Base-by-base conservation (phyloP, 306 rosid species). In the Cercis canadensis region DNA sequence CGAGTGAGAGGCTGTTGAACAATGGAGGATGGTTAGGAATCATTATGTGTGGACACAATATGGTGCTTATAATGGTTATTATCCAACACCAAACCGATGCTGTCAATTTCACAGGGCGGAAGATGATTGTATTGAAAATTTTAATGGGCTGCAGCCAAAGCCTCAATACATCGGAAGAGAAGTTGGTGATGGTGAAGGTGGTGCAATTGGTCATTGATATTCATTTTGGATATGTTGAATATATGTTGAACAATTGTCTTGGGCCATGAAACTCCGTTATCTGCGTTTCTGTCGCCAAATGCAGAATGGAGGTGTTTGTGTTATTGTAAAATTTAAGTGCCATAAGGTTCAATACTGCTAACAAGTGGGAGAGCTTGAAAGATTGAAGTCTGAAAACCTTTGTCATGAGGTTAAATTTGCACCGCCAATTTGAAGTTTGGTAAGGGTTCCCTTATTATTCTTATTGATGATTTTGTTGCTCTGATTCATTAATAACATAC, bases 131-230 rank as follows among this genome's bases (percentile, higher is more conserved):
- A 83, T 84, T 36, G 92, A 88, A 82, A 87, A 88, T 80, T 71
- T 96, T 51, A 88, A 85, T 2, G 86, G 90, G 8, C 74, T 76
- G 70, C 81, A 71, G 65, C 67, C 85, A 21, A 90, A 90, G 72
- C 89, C 90, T 49, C 96, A 84, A 72, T 88, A 83, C 73, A 69
- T 90, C 65, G 74, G 89, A 44, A 80, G 88, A 78, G 88, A 92
- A 88, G 88, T 90, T 64, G 88, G 94, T 41, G 97, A 96, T 65
- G 92, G 93, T 43, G 92, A 85, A 75, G 88, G 85, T 33, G 91
- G 91, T 71, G 58, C 92, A 34, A 90, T 87, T 33, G 80, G 90
- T 74, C 87, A 82, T 59, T 92, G 96, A 97, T 92, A 85, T 80
- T 87, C 69, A 84, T 51, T 81, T 63, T 51, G 19, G 33, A 58